Base-by-base conservation (phyloP, 176 grass and related monocot species). In the Pontederia crassipes region DNA sequence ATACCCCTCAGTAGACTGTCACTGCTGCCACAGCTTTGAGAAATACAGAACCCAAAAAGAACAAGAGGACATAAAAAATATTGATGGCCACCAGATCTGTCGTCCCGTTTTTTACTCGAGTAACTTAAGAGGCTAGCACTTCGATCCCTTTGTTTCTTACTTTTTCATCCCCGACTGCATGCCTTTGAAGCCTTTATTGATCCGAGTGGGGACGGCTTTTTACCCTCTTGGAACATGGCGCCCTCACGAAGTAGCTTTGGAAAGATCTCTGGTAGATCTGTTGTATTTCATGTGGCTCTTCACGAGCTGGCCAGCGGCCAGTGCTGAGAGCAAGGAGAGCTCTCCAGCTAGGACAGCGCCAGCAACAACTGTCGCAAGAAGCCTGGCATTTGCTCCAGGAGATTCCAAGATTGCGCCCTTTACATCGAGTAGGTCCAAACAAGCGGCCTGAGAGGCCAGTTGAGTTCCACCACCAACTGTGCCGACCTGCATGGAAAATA, bases 241-340 rank as follows among this genome's bases (percentile, higher is more conserved):
- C 13, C 4, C 49, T 52, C 26, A 66, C 12, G 49, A 10, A 27
- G 24, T 48, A 53, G 13, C 12, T 29, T 66, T 66, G 24, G 49
- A 16, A 8, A 53, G 17, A 53, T 53, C 49, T 53, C 52, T 66
- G 64, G 48, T 17, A 27, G 64, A 66, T 35, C 64, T 52, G 64
- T 66, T 66, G 8, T 52, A 66, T 15, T 66, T 66, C 64, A 66
- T 66, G 49, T 66, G 64, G 26, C 64, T 66, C 24, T 66, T 66
- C 48, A 66, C 64, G 8, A 66, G 64, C 64, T 66, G 64, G 2
- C 64, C 64, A 24, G 64, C 64, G 0, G 64, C 64, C 2, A 66
- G 64, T 10, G 64, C 64, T 14, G 64, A 53, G 48, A 66, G 14
- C 24, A 66, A 48, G 24, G 64, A 66, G 13, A 66, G 64, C 64